Evolutionary conservation across 2,329 filamentous ascomycete species (phyloP).

Genomic region (Trichoderma brevicompactum): DNA sequence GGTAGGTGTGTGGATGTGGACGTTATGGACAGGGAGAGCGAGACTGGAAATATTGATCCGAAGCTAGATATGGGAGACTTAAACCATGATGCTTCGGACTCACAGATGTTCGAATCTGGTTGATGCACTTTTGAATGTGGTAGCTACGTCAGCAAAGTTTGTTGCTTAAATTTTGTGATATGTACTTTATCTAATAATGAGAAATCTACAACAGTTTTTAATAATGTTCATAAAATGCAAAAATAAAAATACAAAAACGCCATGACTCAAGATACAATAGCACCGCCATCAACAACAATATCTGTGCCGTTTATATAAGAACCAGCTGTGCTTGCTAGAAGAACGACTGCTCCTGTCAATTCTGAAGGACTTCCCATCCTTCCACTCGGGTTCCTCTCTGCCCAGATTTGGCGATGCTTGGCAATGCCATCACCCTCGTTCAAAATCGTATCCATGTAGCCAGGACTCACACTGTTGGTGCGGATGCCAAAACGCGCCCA

Average conservation of each 20-base stretch:
- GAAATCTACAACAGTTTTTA: too few relatives aligned
- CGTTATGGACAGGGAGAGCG: conserved; percentile 50
- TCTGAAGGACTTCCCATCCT: conserved; percentile 68
- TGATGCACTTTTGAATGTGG: background rate
- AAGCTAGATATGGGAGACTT: conserved; percentile 21
- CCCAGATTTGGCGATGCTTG: conserved; percentile 59
- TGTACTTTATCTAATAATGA: conserved; percentile 45
- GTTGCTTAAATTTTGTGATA: background rate
- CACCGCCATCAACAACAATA: too few relatives aligned
- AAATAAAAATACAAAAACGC: too few relatives aligned
- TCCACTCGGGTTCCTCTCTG: conserved; percentile 62
- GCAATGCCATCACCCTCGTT: conserved; percentile 67
- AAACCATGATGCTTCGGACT: background rate
- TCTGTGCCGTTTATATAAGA: conserved; percentile 65
- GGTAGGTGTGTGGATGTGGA: conserved; percentile 56
- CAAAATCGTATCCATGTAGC: conserved; percentile 77
- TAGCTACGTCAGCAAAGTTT: too few relatives aligned
- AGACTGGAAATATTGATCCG: conserved; percentile 43
- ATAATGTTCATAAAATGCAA: too few relatives aligned
- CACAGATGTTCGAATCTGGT: background rate
- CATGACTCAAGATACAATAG: too few relatives aligned
- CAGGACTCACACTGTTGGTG: conserved; percentile 71
- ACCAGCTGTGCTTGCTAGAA: conserved; percentile 64
- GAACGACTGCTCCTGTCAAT: conserved; percentile 63
- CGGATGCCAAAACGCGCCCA: conserved; percentile 73